Percentiles rank a stretch among this genome's conserved stretches.
Evolutionary conservation across 306 rosid genomes (phyloP).

Genomic region (Biancaea sappan): DNA sequence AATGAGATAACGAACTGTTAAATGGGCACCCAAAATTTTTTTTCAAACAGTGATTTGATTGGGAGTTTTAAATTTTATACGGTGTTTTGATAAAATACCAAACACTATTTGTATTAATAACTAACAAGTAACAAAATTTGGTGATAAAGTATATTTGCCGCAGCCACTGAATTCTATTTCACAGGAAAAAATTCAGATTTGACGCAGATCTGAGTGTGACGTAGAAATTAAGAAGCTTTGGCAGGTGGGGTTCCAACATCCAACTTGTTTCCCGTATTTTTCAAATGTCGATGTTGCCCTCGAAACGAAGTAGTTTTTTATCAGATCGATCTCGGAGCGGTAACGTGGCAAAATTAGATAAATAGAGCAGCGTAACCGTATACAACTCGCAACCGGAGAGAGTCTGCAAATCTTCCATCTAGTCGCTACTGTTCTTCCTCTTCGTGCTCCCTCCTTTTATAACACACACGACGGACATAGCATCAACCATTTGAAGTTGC

Average conservation of each 20-base stretch:
- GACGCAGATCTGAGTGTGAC: conserved; percentile 19
- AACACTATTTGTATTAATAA: not conserved
- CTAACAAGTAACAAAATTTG: not conserved
- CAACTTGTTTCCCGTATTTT: not conserved
- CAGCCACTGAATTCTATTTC: not conserved
- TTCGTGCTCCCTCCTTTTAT: conserved; percentile 17
- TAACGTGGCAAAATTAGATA: conserved; percentile 34
- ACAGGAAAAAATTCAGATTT: too few relatives aligned
- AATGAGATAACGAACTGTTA: not conserved
- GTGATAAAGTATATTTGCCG: not conserved
- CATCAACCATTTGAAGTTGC: conserved; percentile 19
- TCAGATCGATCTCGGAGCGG: not conserved
- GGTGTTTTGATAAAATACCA: not conserved
- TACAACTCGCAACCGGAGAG: conserved; percentile 21
- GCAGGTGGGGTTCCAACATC: too few relatives aligned
- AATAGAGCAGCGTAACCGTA: conserved; percentile 15
- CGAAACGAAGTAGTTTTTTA: not conserved
- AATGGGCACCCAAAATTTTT: not conserved
- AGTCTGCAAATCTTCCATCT: not conserved
- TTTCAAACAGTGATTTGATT: not conserved
- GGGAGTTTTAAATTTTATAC: not conserved
- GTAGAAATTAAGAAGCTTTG: conserved; percentile 8
- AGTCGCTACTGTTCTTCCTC: not conserved
- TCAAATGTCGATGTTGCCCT: conserved; percentile 29
- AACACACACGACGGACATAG: not conserved